Conservation (phyloP, 1,284 basidiomycete genomes). For the Inonotus hispidus region DNA sequence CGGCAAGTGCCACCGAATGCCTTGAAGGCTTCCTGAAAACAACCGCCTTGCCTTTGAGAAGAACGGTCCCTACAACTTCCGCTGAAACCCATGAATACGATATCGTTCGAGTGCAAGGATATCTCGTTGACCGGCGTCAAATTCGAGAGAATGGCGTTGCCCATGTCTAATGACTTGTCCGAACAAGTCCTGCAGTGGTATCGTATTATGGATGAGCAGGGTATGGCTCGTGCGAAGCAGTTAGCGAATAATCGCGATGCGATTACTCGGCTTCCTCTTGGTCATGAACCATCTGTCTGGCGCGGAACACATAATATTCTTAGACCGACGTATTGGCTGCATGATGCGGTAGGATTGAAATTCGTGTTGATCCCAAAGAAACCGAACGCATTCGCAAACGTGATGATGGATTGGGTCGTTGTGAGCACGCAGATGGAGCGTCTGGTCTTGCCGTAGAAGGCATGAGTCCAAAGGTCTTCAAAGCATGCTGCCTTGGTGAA, state of each 20-base stretch:
- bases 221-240: background rate
- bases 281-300: background rate
- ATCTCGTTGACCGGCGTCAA: background rate
- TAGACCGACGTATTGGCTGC: background rate
- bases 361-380: background rate
- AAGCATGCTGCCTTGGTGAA: background rate
- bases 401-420: background rate
- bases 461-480: background rate
- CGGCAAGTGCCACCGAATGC: background rate
- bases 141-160: background rate
- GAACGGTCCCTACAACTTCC: background rate
- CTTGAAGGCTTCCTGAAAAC: background rate
- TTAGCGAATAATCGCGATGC: background rate
- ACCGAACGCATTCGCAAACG: background rate
- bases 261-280: background rate
- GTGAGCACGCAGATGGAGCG: background rate
- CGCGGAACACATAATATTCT: background rate
- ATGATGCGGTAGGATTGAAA: background rate
- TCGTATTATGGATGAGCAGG: background rate
- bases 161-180: background rate
- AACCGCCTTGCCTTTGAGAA: background rate
- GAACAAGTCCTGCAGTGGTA: background rate
- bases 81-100: background rate
- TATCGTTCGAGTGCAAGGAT: background rate
- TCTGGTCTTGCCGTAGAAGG: background rate